These are phyloP conservation scores for Elasticomyces elasticus DNA, from an alignment of 495 filamentous ascomycete genomes.

Conservation along the genomic window DNA sequence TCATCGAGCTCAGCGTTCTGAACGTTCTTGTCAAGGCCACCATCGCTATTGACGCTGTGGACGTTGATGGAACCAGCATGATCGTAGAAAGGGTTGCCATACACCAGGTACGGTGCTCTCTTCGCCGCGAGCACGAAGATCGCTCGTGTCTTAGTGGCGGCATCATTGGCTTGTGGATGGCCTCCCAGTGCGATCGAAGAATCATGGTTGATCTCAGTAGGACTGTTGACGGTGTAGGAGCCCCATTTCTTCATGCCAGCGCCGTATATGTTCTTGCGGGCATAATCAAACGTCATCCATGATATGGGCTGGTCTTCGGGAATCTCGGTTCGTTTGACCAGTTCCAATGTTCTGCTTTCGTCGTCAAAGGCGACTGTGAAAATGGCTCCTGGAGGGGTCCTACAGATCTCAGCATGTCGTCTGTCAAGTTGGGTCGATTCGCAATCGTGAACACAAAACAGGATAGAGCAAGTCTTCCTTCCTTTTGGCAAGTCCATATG, in stretches of 20 bases:
- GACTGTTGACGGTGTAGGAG: constrained; percentile 63
- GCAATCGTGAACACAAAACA: not conserved
- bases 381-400: constrained; percentile 76
- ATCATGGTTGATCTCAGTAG: constrained; percentile 68
- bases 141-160: constrained; percentile 68
- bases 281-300: constrained; percentile 81
- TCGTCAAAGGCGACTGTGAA: constrained; percentile 79
- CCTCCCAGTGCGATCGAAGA: constrained; percentile 60
- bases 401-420: constrained; percentile 9
- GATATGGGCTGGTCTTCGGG: constrained; percentile 75
- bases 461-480: not conserved
- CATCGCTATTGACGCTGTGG: constrained; percentile 55
- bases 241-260: constrained; percentile 85
- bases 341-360: constrained; percentile 54
- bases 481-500: too few species aligned
- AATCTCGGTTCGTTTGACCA: constrained; percentile 70
- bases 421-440: not conserved
- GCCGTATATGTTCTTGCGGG: constrained; percentile 74
- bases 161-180: constrained; percentile 51
- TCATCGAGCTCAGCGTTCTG: constrained; percentile 69
- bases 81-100: constrained; percentile 80
- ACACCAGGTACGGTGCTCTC: constrained; percentile 67
- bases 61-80: constrained; percentile 70
- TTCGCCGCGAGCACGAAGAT: constrained; percentile 75
- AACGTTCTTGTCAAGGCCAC: constrained; percentile 54